Evolutionary conservation across 2,329 filamentous ascomycete genomes (phyloP), one percentile per base, ranked within the genome.

Genomic region (Alternaria sp.): DNA sequence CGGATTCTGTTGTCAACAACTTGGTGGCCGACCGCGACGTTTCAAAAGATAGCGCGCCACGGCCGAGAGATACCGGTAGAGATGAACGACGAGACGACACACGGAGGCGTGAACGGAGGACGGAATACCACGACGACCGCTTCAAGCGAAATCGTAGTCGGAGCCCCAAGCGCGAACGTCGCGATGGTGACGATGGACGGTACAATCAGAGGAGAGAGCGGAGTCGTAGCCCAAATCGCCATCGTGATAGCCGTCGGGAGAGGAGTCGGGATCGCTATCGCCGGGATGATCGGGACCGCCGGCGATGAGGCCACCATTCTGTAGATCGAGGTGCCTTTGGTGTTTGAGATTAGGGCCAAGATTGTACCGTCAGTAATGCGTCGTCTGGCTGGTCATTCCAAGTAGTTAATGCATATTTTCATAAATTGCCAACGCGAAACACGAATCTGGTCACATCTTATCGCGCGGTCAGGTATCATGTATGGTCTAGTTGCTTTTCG

Each of bases 221-320:
- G 23, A 77, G 69, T 46, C 67, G 73, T 23, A 77, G 75, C 62
- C 68, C 69, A 14, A 70, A 75, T 62, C 67, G 72, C 7, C 72
- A 78, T 65, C 74, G 77, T 46, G 79, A 83, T 49, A 70, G 72
- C 49, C 70, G 75, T 14, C 71, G 71, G 53, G 75, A 81, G 47
- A 75, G 78, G 51, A 80, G 76, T 71, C 77, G 80, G 50, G 80
- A 83, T 67, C 77, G 81, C 37, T 75, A 81, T 60, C 76, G 79
- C 63, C 80, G 77, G 33, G 75, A 78, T 47, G 78, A 83, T 59
- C 71, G 79, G 30, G 78, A 82, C 21, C 73, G 76, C 14, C 68
- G 75, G 10, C 68, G 74, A 15, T 74, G 55, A 71, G 28, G 3
- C 2, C 20, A 53, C 12, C 9, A 9, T n/a, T n/a, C 14, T 20